Percentiles rank a stretch among this genome's conserved stretches.
Evolutionary conservation across 2,329 filamentous ascomycete genomes (phyloP).

Genomic region (Neonectria magnoliae): DNA sequence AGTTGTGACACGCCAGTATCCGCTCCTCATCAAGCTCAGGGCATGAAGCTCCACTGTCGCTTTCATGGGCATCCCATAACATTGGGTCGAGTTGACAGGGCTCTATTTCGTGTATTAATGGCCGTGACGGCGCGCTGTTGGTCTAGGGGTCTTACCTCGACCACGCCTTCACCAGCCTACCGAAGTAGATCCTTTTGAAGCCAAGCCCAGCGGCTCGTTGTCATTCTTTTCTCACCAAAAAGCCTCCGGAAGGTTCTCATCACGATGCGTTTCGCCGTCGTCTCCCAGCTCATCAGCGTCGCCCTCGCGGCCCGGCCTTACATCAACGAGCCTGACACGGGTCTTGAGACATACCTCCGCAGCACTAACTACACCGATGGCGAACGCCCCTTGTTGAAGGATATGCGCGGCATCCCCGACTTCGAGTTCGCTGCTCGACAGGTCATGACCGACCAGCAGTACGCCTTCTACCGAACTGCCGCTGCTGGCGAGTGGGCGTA

Average conservation of each 20-base stretch:
- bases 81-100: not conserved
- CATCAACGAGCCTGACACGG: slow-evolving; percentile 50
- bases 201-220: not conserved
- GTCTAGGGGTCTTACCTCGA: not conserved
- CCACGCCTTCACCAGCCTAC: not conserved
- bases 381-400: slow-evolving; percentile 50
- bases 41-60: slow-evolving; percentile 27
- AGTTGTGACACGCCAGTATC: slow-evolving; percentile 9
- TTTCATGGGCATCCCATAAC: slow-evolving; percentile 7
- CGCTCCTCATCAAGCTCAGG: slow-evolving; percentile 33
- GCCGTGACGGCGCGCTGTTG: not conserved
- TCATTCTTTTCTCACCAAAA: not conserved
- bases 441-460: slow-evolving; percentile 52
- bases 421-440: slow-evolving; percentile 61
- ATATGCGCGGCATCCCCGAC: slow-evolving; percentile 57
- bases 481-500: slow-evolving; percentile 62
- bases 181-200: not conserved
- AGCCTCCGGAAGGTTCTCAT: slow-evolving; percentile 25
- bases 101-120: slow-evolving; percentile 13
- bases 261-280: slow-evolving; percentile 31
- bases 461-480: slow-evolving; percentile 61
- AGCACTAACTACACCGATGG: slow-evolving; percentile 47
- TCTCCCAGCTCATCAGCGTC: slow-evolving; percentile 35
- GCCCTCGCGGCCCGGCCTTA: slow-evolving; percentile 45
- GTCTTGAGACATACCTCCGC: slow-evolving; percentile 42